phyloP scores from a whole-genome alignment of 1,139 yeast species.

The Nadsonia commutata region DNA sequence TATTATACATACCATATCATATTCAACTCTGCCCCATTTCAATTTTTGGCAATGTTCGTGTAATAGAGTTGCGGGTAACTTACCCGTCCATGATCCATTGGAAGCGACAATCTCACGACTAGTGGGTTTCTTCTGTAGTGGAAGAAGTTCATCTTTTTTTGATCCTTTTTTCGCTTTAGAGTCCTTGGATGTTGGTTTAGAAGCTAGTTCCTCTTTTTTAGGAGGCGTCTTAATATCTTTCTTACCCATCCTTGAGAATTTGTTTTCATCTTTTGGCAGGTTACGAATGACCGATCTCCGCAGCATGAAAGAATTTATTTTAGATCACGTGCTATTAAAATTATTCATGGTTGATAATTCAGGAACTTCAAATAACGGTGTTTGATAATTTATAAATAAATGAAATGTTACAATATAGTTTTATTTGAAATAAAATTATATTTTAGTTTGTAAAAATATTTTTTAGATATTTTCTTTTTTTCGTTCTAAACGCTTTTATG shows the following conservation, averaged over 20 bases:
- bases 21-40: conserved; percentile 78
- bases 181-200: conserved; percentile 13
- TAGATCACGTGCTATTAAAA: not conserved
- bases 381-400: too few species aligned
- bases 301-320: too few species aligned
- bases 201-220: not conserved
- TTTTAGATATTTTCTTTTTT: too few species aligned
- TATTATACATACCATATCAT: conserved; percentile 43
- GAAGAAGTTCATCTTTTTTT: conserved; percentile 13
- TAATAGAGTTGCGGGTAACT: conserved; percentile 71
- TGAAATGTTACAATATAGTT: too few species aligned
- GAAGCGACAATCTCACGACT: conserved; percentile 33
- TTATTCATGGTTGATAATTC: not conserved
- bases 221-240: conserved; percentile 3
- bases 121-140: conserved; percentile 10
- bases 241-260: conserved; percentile 4
- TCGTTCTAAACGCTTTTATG: too few species aligned
- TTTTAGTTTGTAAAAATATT: too few species aligned
- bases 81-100: conserved; percentile 79
- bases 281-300: too few species aligned
- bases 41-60: conserved; percentile 81
- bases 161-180: conserved; percentile 16
- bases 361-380: too few species aligned
- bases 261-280: not conserved
- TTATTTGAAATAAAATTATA: too few species aligned